Percentiles rank a stretch among this genome's conserved stretches.
Conservation (phyloP, 208 protist genomes). For the Acanthamoeba castellanii region DNA sequence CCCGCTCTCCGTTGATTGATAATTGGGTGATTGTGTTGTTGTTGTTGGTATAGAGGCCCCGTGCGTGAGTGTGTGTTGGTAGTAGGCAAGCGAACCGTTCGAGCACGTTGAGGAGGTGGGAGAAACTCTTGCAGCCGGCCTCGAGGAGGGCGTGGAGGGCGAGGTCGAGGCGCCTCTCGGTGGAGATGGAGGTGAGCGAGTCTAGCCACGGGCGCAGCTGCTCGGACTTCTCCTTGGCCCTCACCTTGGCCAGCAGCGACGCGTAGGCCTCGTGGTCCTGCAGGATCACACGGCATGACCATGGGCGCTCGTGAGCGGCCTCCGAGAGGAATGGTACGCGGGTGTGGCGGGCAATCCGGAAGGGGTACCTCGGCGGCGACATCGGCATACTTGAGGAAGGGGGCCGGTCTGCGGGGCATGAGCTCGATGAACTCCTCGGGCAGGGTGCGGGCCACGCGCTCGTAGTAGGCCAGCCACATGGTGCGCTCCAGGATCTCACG, state of each 20-base stretch:
- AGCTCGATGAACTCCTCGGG: slow-evolving; percentile 59
- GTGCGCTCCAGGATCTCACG: slow-evolving; percentile 9
- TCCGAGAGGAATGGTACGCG: no score
- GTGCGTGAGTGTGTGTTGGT: no score
- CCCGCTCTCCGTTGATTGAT: no score
- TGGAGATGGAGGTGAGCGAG: background rate
- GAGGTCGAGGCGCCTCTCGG: background rate
- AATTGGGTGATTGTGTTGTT: no score
- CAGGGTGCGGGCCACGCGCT: slow-evolving; percentile 17
- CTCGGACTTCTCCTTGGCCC: slow-evolving; percentile 22
- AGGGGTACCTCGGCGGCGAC: background rate
- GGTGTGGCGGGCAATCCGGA: background rate
- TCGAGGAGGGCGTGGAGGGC: slow-evolving; percentile 38
- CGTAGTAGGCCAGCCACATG: slow-evolving; percentile 61
- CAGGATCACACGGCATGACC: background rate
- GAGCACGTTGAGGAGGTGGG: slow-evolving; percentile 54
- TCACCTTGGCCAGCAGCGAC: background rate
- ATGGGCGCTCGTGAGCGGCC: no score
- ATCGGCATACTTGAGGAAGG: slow-evolving; percentile 21
- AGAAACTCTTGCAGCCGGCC: slow-evolving; percentile 64
- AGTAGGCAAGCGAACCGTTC: background rate
- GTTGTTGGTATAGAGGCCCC: no score
- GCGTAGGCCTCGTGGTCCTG: slow-evolving; percentile 31
- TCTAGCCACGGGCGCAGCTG: slow-evolving; percentile 46
- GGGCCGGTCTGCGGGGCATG: slow-evolving; percentile 10